Percentiles rank a stretch among this genome's conserved stretches.
Evolutionary conservation across 371 early-diverging fungal genomes (phyloP).

Genomic region (Mycotypha africana): DNA sequence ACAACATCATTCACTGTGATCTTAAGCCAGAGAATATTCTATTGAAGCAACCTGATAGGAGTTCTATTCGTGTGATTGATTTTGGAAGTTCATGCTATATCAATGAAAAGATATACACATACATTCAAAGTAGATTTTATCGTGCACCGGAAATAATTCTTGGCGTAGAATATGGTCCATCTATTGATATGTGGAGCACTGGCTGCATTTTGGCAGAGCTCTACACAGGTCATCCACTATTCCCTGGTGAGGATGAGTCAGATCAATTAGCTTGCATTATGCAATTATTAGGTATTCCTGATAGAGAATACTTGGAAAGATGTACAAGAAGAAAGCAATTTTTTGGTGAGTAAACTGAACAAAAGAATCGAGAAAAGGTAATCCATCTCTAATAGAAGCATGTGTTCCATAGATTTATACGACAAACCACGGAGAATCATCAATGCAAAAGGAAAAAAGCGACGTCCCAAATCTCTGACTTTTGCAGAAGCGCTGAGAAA

Average conservation of each 20-base stretch:
- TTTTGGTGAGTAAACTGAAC: too few relatives aligned
- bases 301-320: constrained; percentile 64
- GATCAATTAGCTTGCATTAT: constrained; percentile 94
- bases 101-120: constrained; percentile 79
- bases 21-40: constrained; percentile 92
- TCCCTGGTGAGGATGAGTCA: constrained; percentile 96
- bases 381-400: background rate
- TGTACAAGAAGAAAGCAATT: constrained; percentile 78
- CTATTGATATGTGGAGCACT: constrained; percentile 98
- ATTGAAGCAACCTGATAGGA: constrained; percentile 47
- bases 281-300: constrained; percentile 86
- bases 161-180: constrained; percentile 77
- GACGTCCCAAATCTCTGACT: constrained; percentile 68
- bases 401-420: constrained; percentile 42
- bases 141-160: constrained; percentile 95
- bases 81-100: constrained; percentile 85
- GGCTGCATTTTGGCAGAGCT: constrained; percentile 98
- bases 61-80: constrained; percentile 86
- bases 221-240: constrained; percentile 81
- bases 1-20: constrained; percentile 92
- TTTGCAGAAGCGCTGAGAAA: constrained; percentile 60
- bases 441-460: constrained; percentile 83
- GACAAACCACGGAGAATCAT: constrained; percentile 63
- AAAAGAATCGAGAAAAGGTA: constrained; percentile 10
- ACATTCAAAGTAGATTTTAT: constrained; percentile 96